Evolutionary conservation across 2,329 filamentous ascomycete species (phyloP).

Genomic region (Arthrobotrys entomopaga): DNA sequence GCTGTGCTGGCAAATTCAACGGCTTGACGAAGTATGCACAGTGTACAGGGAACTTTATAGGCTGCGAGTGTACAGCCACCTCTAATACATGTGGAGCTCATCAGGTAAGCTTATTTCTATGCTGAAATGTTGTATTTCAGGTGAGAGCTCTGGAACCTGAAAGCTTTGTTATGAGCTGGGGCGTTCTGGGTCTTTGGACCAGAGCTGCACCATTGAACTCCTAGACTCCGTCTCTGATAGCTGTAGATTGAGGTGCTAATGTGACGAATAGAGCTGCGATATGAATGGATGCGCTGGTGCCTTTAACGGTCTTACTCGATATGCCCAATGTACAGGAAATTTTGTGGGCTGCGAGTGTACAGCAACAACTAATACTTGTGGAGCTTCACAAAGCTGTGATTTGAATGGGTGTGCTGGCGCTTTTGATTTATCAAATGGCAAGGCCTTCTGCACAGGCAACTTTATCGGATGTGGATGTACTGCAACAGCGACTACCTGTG

Average conservation of each 20-base stretch:
- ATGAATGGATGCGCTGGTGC: slow-evolving; percentile 12
- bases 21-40: slow-evolving; percentile 3
- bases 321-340: slow-evolving; percentile 20
- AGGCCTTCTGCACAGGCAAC: slow-evolving; percentile 16
- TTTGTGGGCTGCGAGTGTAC: slow-evolving; percentile 6
- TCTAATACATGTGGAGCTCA: slow-evolving; percentile 4
- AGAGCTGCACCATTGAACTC: slow-evolving; percentile 5
- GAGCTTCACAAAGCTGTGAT: slow-evolving; percentile 17
- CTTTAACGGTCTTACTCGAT: slow-evolving; percentile 8
- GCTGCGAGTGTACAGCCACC: slow-evolving; percentile 7
- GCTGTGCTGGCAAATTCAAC: slow-evolving; percentile 13
- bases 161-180: slow-evolving; percentile 15
- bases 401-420: slow-evolving; percentile 15
- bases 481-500: slow-evolving; percentile 21
- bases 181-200: slow-evolving; percentile 10
- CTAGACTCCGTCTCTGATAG: slow-evolving; percentile 2
- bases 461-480: slow-evolving; percentile 23
- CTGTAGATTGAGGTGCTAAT: slow-evolving; percentile 5
- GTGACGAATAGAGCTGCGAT: slow-evolving; percentile 10
- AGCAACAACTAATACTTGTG: slow-evolving; percentile 17
- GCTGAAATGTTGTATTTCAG: slow-evolving; percentile 15
- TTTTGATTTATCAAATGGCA: slow-evolving; percentile 12
- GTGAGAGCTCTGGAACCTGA: slow-evolving; percentile 20
- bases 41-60: slow-evolving; percentile 33
- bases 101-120: slow-evolving; percentile 7